Conservation (phyloP, 306 rosid species). For the Gastrolobium villosum region DNA sequence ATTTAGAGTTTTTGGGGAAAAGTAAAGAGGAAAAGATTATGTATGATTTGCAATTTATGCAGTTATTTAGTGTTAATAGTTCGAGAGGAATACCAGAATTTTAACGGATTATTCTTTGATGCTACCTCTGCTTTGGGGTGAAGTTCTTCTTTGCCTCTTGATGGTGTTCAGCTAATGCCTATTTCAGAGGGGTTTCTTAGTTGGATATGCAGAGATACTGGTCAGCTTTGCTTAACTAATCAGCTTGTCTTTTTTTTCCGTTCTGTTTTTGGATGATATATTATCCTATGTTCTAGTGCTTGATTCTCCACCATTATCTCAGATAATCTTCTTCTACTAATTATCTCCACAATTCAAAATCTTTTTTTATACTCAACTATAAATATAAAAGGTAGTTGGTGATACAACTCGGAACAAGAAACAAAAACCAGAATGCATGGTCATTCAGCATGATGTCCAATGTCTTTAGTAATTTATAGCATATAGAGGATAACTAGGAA, state of each 20-base stretch:
- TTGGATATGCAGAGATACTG: conserved; percentile 4
- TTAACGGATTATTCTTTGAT: neutral
- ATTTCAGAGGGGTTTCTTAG: neutral
- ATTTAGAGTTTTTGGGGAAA: neutral
- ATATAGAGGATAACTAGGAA: neutral
- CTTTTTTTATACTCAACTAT: conserved; percentile 27
- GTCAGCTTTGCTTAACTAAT: neutral
- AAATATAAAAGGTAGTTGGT: neutral
- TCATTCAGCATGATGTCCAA: conserved; percentile 13
- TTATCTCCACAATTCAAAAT: neutral
- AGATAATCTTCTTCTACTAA: neutral
- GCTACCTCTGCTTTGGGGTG: conserved; percentile 3
- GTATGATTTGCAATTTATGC: conserved; percentile 10
- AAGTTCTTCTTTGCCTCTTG: conserved; percentile 9
- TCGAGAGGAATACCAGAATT: neutral
- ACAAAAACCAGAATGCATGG: neutral
- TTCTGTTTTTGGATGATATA: neutral
- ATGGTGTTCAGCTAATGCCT: neutral
- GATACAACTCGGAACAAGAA: neutral
- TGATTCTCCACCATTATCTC: neutral
- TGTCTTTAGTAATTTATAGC: neutral
- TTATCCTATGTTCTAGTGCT: neutral
- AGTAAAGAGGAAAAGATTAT: neutral
- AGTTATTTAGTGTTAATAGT: neutral
- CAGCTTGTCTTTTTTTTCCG: conserved; percentile 1